These are phyloP conservation scores for Boletus smithii DNA, from an alignment of 1,284 basidiomycete species.

Conservation along the genomic window DNA sequence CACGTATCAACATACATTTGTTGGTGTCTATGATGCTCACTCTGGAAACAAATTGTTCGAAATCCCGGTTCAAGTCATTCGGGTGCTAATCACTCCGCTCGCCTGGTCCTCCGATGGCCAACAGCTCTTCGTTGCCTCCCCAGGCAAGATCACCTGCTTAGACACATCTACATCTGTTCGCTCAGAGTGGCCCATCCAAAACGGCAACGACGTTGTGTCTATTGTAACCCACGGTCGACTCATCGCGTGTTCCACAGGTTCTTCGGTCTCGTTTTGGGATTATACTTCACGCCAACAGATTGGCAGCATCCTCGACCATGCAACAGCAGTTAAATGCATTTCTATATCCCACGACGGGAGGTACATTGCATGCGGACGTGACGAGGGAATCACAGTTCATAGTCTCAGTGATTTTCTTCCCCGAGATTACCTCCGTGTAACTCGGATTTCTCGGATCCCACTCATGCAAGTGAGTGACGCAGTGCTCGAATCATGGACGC, in stretches of 20 bases:
- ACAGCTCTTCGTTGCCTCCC: neutral
- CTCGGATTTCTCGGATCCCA: neutral
- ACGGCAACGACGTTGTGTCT: neutral
- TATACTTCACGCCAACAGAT: conserved; percentile 1
- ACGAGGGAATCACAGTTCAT: neutral
- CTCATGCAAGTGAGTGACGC: neutral
- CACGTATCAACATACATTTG: neutral
- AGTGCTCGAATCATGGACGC: neutral
- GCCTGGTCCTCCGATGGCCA: neutral
- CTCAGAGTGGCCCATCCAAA: neutral
- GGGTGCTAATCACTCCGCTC: neutral
- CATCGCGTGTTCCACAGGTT: neutral
- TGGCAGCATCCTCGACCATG: neutral
- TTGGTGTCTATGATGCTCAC: neutral
- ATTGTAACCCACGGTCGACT: neutral
- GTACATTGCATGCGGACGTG: conserved; percentile 3
- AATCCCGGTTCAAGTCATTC: neutral
- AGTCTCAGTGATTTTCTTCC: neutral
- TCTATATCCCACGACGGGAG: conserved; percentile 3
- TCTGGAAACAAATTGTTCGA: neutral
- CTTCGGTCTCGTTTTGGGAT: conserved; percentile 7
- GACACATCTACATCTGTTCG: neutral
- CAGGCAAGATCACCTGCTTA: neutral
- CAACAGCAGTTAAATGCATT: neutral
- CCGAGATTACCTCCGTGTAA: neutral